phyloP scores from a whole-genome alignment of 495 filamentous ascomycete species.

The Penicillium ochrochloron region DNA sequence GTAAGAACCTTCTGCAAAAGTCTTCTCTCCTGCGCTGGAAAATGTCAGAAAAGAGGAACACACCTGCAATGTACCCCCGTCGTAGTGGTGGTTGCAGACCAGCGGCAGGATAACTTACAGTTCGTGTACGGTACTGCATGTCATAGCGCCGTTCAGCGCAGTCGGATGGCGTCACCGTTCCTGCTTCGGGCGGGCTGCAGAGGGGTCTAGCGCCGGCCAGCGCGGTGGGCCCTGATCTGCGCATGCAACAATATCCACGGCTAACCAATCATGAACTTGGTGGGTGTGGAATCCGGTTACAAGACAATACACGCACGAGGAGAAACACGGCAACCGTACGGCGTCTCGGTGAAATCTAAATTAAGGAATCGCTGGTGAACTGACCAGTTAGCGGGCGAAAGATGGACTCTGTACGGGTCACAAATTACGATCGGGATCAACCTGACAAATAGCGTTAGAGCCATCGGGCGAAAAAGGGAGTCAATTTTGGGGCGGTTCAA shows the following conservation, averaged over 20 bases:
- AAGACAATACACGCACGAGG: slow-evolving; percentile 18
- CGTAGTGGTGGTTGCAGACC: background rate
- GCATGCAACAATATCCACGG: slow-evolving; percentile 16
- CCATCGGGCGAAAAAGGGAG: slow-evolving; percentile 2
- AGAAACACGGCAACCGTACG: slow-evolving; percentile 1
- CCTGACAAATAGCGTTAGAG: slow-evolving; percentile 26
- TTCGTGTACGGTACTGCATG: slow-evolving; percentile 26
- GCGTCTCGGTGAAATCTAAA: slow-evolving; percentile 1
- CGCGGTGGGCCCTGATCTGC: slow-evolving; percentile 35
- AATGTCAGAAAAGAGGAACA: background rate
- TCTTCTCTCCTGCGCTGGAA: background rate
- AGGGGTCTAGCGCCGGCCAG: slow-evolving; percentile 27
- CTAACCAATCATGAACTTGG: slow-evolving; percentile 13
- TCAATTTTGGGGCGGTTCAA: background rate
- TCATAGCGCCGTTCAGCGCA: slow-evolving; percentile 28
- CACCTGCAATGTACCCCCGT: background rate
- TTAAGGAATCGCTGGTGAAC: background rate
- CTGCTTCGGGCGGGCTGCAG: slow-evolving; percentile 38
- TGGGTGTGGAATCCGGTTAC: slow-evolving; percentile 24
- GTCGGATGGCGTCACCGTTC: slow-evolving; percentile 35
- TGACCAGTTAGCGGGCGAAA: background rate
- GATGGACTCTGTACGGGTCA: background rate
- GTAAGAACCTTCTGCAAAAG: background rate
- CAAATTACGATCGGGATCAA: slow-evolving; percentile 25
- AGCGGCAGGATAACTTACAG: slow-evolving; percentile 9